Conservation (phyloP, 2,329 filamentous ascomycete species). For the Annulohypoxylon truncatum region DNA sequence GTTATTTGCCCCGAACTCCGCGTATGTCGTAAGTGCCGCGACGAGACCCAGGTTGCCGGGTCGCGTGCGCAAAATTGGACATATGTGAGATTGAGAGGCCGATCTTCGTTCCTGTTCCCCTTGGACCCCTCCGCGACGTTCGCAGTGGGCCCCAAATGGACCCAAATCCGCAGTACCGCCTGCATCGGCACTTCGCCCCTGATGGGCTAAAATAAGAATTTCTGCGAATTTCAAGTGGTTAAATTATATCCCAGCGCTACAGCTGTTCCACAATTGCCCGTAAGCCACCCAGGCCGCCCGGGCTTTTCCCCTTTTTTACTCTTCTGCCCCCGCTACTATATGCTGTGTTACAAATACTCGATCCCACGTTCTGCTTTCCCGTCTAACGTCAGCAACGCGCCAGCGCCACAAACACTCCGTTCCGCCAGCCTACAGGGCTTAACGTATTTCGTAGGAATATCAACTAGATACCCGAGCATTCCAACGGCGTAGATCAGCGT, state of each 20-base stretch:
- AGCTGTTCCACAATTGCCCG: conserved; percentile 12
- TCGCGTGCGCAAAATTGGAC: conserved; percentile 17
- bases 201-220: conserved; percentile 7
- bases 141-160: conserved; percentile 6
- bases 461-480: background rate
- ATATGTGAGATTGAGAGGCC: conserved; percentile 14
- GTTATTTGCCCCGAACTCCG: conserved; percentile 8
- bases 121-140: conserved; percentile 1
- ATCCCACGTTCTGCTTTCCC: conserved; percentile 6
- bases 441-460: background rate
- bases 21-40: conserved; percentile 1
- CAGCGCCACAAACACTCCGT: conserved; percentile 15
- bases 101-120: conserved; percentile 10
- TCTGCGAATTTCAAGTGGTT: background rate
- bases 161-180: conserved; percentile 2
- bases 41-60: conserved; percentile 27
- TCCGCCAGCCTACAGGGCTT: background rate
- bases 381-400: conserved; percentile 36
- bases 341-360: conserved; percentile 21
- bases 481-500: background rate
- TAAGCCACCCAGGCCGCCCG: conserved; percentile 10
- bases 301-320: background rate
- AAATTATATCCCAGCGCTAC: background rate
- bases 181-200: conserved; percentile 13
- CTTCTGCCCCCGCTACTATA: conserved; percentile 4